Evolutionary conservation across 345 rosid genomes (phyloP), one percentile per base, ranked within the genome.

Genomic region (Moricandia moricandioides): DNA sequence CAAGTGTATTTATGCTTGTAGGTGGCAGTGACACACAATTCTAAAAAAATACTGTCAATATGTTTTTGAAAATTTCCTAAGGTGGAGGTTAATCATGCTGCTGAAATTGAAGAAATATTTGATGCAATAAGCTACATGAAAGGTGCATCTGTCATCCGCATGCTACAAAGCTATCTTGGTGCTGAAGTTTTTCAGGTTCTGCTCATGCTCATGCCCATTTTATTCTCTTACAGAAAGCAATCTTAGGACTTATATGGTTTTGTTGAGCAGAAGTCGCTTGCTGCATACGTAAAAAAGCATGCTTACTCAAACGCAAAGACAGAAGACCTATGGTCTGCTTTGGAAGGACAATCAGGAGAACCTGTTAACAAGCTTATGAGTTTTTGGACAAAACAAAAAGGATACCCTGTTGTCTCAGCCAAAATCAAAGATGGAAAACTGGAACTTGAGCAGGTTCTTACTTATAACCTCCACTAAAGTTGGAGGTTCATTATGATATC

Each of bases 141-240:
- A 83, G 98, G 99, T 75, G 97, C 99, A 63, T 89, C 96, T 72
- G 88, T 95, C 37, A 90, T 95, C 66, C 91, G 89, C 65, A 95
- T 95, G 99, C 88, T 95, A 16, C 97, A 95, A 82, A 95, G 91
- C 83, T 95, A 89, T 82, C 91, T 95, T 64, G 98, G 99, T 79
- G 98, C 97, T 35, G 96, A 92, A 60, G 33, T 69, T 71, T 92
- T 95, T 80, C 98, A 95, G 98, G 99, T 95, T 81, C 61, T 80
- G 70, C 78, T 58, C 73, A 27, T 43, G 6, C 43, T 4, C 5
- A 52, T 67, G 29, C 29, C 29, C 29, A 27, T 67, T 31, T 17
- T 79, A 7, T 21, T 65, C 59, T 55, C 13, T 51, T 63, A 13
- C n/a, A n/a, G n/a, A n/a, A n/a, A n/a, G n/a, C n/a, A n/a, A n/a